phyloP scores from a whole-genome alignment of 176 grass and related monocot genomes.

The Ananas comosus region DNA sequence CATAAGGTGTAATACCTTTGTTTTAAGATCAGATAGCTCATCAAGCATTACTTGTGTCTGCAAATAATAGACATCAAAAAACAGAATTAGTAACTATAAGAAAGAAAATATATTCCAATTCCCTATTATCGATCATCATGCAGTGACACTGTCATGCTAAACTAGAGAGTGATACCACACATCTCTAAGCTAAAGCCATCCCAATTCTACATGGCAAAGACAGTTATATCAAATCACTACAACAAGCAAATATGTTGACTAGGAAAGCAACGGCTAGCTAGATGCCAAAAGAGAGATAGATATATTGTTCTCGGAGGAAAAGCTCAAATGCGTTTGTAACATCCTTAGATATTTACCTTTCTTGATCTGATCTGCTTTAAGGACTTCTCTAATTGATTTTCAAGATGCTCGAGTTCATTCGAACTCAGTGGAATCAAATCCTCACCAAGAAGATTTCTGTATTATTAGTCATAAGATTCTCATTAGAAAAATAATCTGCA shows the following conservation, averaged over 20 bases:
- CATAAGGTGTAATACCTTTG: constrained; percentile 32
- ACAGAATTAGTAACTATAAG: background rate
- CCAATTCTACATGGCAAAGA: too few relatives aligned
- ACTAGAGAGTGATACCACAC: too few relatives aligned
- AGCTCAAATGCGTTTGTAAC: background rate
- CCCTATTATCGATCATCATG: background rate
- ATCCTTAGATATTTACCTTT: constrained; percentile 39
- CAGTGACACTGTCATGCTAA: too few relatives aligned
- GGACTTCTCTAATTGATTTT: constrained; percentile 60
- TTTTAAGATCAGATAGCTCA: constrained; percentile 57
- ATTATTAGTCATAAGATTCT: background rate
- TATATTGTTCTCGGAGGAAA: too few relatives aligned
- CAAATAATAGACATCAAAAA: background rate
- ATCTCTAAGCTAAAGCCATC: too few relatives aligned
- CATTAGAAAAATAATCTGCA: constrained; percentile 3
- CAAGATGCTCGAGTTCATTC: constrained; percentile 61
- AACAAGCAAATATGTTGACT: too few relatives aligned
- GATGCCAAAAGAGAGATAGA: too few relatives aligned
- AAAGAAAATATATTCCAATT: background rate
- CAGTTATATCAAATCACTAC: too few relatives aligned
- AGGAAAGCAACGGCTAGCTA: too few relatives aligned
- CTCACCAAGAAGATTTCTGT: constrained; percentile 83
- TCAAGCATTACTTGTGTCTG: constrained; percentile 56
- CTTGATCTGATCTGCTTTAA: constrained; percentile 67
- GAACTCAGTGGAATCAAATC: constrained; percentile 50